Evolutionary conservation across 371 early-diverging fungal species (phyloP).

Genomic region (Mucor piriformis): DNA sequence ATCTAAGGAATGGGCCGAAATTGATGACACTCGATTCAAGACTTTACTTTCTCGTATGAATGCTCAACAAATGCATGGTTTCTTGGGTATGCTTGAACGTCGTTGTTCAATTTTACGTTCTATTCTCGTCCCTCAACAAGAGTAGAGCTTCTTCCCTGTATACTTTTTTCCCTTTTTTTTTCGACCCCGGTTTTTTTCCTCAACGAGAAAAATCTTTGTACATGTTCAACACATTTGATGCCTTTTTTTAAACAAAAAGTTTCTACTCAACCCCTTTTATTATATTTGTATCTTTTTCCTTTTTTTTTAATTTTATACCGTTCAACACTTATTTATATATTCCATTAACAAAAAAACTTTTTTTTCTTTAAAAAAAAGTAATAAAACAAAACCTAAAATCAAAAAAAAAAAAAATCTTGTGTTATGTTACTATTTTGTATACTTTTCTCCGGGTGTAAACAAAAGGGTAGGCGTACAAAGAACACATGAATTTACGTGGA

Average conservation of each 20-base stretch:
- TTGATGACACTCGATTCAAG: slow-evolving; percentile 50
- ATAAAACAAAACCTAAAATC: background rate
- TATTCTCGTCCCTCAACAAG: slow-evolving; percentile 27
- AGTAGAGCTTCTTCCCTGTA: slow-evolving; percentile 7
- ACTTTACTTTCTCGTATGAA: slow-evolving; percentile 53
- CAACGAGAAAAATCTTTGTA: slow-evolving; percentile 22
- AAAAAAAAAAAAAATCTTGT: background rate
- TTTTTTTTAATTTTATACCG: slow-evolving; percentile 22
- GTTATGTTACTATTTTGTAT: too few relatives aligned
- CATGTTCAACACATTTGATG: slow-evolving; percentile 38
- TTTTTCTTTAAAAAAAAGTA: background rate
- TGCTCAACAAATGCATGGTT: slow-evolving; percentile 57
- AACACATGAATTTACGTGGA: too few relatives aligned
- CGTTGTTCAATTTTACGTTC: slow-evolving; percentile 44
- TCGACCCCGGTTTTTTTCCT: slow-evolving; percentile 13
- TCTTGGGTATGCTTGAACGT: slow-evolving; percentile 55
- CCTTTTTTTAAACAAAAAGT: slow-evolving; percentile 16
- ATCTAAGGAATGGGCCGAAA: slow-evolving; percentile 48
- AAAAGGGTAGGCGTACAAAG: too few relatives aligned
- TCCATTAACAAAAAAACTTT: background rate
- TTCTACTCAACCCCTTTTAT: background rate
- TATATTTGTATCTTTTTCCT: slow-evolving; percentile 11
- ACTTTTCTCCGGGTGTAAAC: too few relatives aligned
- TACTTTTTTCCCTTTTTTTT: slow-evolving; percentile 16
- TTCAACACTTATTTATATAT: slow-evolving; percentile 21